These are phyloP conservation scores for Saxophila tyrrhenica DNA, from an alignment of 495 filamentous ascomycete genomes.

Conservation along the genomic window DNA sequence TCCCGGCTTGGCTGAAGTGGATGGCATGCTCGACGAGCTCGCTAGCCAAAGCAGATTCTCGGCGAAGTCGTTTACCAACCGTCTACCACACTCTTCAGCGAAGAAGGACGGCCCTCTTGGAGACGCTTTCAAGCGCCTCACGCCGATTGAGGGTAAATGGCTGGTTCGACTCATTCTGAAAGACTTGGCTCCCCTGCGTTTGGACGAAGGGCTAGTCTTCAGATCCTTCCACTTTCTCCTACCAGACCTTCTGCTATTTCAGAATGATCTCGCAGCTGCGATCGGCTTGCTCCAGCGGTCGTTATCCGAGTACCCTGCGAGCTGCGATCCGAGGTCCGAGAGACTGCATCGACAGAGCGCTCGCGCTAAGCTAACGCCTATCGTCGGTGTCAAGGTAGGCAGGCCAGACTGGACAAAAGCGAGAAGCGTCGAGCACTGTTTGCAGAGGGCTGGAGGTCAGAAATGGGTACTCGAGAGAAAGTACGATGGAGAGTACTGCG, in stretches of 20 bases:
- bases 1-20: constrained; percentile 68
- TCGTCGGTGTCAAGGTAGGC: constrained; percentile 62
- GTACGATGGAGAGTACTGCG: constrained; percentile 81
- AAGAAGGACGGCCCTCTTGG: constrained; percentile 29
- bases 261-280: constrained; percentile 47
- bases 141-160: constrained; percentile 75
- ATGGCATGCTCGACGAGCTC: constrained; percentile 48
- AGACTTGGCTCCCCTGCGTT: constrained; percentile 50
- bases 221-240: constrained; percentile 34
- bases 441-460: constrained; percentile 44
- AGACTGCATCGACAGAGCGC: constrained; percentile 31
- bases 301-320: constrained; percentile 2
- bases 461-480: constrained; percentile 69
- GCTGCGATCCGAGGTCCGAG: constrained; percentile 31
- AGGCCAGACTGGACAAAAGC: constrained; percentile 63
- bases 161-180: constrained; percentile 74
- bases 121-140: constrained; percentile 48
- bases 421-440: constrained; percentile 63
- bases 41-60: constrained; percentile 61
- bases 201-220: constrained; percentile 34
- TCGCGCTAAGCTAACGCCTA: constrained; percentile 42
- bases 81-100: constrained; percentile 37
- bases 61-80: constrained; percentile 39
- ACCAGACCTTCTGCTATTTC: constrained; percentile 51
- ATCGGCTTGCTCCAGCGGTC: constrained; percentile 32